Evolutionary conservation across 176 grass and related monocot genomes (phyloP).

Genomic region (Eleusine coracana): DNA sequence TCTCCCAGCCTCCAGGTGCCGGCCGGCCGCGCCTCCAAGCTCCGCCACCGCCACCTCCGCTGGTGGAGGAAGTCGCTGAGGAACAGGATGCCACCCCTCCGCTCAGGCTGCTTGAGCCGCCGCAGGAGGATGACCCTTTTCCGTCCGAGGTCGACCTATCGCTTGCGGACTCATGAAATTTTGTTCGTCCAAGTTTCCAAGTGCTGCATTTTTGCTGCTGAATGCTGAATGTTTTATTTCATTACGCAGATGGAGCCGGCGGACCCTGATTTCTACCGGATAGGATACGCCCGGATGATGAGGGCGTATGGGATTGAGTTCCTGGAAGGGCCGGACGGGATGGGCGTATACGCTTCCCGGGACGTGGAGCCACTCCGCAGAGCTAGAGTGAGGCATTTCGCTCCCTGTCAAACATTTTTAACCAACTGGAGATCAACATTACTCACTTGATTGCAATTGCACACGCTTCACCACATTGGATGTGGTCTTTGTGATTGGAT

Average conservation of each 20-base stretch:
- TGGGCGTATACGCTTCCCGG: constrained; percentile 80
- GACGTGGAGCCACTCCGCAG: constrained; percentile 77
- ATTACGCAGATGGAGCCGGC: constrained; percentile 68
- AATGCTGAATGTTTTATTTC: neutral
- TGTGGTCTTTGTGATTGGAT: no score
- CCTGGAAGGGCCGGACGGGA: constrained; percentile 87
- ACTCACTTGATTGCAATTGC: neutral
- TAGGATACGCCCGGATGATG: constrained; percentile 82
- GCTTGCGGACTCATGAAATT: neutral
- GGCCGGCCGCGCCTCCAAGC: constrained; percentile 42
- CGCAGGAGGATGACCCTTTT: constrained; percentile 49
- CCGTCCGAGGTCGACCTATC: constrained; percentile 30
- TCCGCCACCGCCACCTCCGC: constrained; percentile 21
- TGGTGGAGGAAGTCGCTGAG: constrained; percentile 2
- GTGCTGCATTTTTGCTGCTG: neutral
- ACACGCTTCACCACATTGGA: neutral
- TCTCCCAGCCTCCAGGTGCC: constrained; percentile 5
- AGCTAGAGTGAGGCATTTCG: constrained; percentile 69
- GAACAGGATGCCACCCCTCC: constrained; percentile 40
- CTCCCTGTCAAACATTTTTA: neutral
- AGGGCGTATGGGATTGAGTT: constrained; percentile 86
- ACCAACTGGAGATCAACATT: neutral
- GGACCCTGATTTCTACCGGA: constrained; percentile 92
- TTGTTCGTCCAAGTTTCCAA: neutral
- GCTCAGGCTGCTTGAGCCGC: constrained; percentile 61